Evolutionary conservation across 2,329 filamentous ascomycete genomes (phyloP).

Genomic region (Diaporthe capsici): DNA sequence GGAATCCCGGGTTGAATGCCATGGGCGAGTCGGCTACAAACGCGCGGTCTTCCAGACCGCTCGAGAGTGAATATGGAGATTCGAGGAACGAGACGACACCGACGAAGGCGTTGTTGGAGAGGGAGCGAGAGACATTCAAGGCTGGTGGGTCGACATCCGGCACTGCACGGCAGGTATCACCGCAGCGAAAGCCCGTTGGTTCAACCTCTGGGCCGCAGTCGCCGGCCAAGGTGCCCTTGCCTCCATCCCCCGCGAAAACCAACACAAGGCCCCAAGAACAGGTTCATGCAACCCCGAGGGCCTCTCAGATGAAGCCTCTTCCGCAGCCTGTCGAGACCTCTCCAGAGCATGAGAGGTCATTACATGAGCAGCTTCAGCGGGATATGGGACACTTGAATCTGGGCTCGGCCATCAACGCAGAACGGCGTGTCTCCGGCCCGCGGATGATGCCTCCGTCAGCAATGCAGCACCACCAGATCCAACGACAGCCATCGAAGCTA

Average conservation of each 20-base stretch:
- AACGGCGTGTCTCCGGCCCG: constrained; percentile 36
- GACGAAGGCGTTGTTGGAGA: constrained; percentile 61
- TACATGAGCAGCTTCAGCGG: constrained; percentile 74
- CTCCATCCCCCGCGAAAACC: constrained; percentile 69
- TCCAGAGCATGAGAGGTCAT: constrained; percentile 71
- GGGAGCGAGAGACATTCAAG: constrained; percentile 69
- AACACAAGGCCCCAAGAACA: constrained; percentile 49
- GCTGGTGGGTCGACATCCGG: constrained; percentile 55
- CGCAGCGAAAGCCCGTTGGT: constrained; percentile 68
- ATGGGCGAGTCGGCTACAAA: constrained; percentile 89
- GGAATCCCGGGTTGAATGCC: constrained; percentile 73
- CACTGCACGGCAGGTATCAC: constrained; percentile 71
- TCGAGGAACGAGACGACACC: constrained; percentile 62
- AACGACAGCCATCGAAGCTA: constrained; percentile 55
- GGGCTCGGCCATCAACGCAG: constrained; percentile 51
- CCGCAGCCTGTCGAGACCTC: constrained; percentile 65
- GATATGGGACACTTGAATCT: constrained; percentile 73
- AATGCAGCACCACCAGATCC: constrained; percentile 40
- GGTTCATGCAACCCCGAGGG: constrained; percentile 61
- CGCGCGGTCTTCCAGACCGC: constrained; percentile 71
- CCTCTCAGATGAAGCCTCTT: constrained; percentile 60
- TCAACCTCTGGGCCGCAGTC: constrained; percentile 55
- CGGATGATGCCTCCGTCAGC: constrained; percentile 33
- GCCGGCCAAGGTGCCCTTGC: constrained; percentile 73
- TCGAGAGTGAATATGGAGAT: constrained; percentile 66